A percentile compares a stretch with the other conserved stretches of the same genome.
phyloP scores from a whole-genome alignment of 345 rosid species.

The Mallotus nudiflorus region DNA sequence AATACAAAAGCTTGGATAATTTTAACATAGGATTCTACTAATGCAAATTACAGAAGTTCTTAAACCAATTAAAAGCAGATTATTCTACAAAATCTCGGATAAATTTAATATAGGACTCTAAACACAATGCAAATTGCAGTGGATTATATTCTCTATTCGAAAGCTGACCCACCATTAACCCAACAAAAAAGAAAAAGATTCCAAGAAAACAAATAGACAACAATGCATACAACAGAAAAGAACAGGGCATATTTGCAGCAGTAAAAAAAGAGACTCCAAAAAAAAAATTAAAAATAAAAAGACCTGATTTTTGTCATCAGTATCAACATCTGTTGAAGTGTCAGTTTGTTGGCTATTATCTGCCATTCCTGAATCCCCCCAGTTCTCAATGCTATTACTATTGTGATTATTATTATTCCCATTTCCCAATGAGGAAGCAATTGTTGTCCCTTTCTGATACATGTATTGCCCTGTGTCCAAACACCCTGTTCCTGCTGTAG shows the following conservation, averaged over 20 bases:
- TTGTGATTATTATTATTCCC: conserved; percentile 25
- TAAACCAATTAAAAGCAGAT: conserved; percentile 9
- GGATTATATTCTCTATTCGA: conserved; percentile 27
- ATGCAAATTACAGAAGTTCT: not conserved
- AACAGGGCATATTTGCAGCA: not conserved
- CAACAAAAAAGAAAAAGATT: conserved; percentile 16
- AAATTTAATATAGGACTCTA: conserved; percentile 8
- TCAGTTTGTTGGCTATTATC: conserved; percentile 94
- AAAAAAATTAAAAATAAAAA: not conserved
- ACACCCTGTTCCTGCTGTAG: conserved; percentile 44
- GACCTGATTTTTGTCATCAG: conserved; percentile 84
- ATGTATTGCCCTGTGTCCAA: conserved; percentile 67
- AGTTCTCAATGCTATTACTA: conserved; percentile 48
- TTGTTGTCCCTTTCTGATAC: conserved; percentile 48
- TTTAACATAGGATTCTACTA: conserved; percentile 10
- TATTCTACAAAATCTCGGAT: conserved; percentile 13
- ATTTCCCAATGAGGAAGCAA: conserved; percentile 50
- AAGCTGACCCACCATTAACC: conserved; percentile 35
- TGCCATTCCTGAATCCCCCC: conserved; percentile 84
- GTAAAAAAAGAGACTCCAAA: not conserved
- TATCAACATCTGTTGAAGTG: conserved; percentile 89
- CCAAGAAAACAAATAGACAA: conserved; percentile 23
- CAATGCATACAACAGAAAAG: conserved; percentile 18
- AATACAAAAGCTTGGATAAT: not conserved
- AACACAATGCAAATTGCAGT: not conserved